Base-by-base conservation (phyloP, 1,139 yeast genomes). In the Ogataea hybrid region DNA sequence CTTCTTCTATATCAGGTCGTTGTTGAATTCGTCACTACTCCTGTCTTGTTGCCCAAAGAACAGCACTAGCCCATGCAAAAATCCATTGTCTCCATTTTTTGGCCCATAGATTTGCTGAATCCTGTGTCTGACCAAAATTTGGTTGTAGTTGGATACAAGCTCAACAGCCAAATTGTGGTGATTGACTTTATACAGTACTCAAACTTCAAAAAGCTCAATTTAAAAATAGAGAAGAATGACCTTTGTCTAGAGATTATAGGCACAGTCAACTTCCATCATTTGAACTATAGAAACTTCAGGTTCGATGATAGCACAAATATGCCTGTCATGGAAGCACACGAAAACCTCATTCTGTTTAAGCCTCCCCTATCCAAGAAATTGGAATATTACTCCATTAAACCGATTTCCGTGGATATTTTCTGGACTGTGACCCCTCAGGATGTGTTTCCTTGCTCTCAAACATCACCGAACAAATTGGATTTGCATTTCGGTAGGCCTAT, bases 351-450 rank as follows among this genome's bases (percentile, higher is more conserved):
- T 2, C 54, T 75, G 14, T 90, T 81, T 60, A 77, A 77, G 25
- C 86, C 95, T 1, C 97, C 97, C 0, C 75, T 77, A 39, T 79
- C 85, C 20, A 70, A 71, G 32, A 75, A 78, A 47, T 74, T 92
- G 71, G 96, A 90, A 55, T 88, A 85, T 60, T 84, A 81, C 52
- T 82, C 97, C 0, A 64, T 85, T 5, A 68, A 73, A 18, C 96
- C 97, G 0, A 84, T 61, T 5, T 42, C 49, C 15, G 53, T 62
- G 9, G 56, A 56, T 84, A 30, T 70, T 77, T 25, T 71, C 84
- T 38, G 89, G 84, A 49, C 72, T 22, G 51, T 61, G 3, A 58
- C 35, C 1, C 36, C 41, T 2, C 30, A 25, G 14, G 61, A 56
- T 25, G 14, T 30, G 8, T 16, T 23, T 2, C 14, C n/a, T 11